A percentile compares a stretch with the other conserved stretches of the same genome.
These are phyloP conservation scores for Kalanchoe fedtschenkoi DNA, from an alignment of 164 flowering plant genomes.

Conservation along the genomic window DNA sequence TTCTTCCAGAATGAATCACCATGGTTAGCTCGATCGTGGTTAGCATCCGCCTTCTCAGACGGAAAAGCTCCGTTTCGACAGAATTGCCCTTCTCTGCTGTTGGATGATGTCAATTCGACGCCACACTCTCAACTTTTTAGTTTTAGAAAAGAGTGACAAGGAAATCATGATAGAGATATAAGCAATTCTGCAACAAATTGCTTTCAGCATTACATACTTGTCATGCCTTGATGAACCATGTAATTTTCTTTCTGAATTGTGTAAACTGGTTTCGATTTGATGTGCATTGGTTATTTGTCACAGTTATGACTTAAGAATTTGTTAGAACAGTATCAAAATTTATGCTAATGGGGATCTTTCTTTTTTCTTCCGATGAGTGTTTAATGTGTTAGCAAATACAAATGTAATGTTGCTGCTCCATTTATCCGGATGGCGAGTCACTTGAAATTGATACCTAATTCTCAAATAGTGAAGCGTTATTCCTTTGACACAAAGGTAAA, in stretches of 20 bases:
- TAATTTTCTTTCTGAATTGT: constrained; percentile 19
- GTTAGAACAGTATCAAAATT: no score
- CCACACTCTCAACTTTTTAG: constrained; percentile 33
- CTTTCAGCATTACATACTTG: constrained; percentile 86
- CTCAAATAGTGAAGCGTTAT: constrained; percentile 94
- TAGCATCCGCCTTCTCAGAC: constrained; percentile 34
- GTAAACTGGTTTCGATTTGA: neutral
- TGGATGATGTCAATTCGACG: constrained; percentile 29
- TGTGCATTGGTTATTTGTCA: neutral
- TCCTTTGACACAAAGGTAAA: constrained; percentile 94
- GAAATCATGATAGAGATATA: constrained; percentile 98
- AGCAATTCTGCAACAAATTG: constrained; percentile 92
- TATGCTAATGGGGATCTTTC: neutral
- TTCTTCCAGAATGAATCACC: constrained; percentile 32
- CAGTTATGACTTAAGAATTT: neutral
- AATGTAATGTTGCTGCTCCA: constrained; percentile 83
- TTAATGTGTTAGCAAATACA: constrained; percentile 92
- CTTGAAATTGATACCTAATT: constrained; percentile 78
- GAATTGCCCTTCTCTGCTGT: constrained; percentile 29
- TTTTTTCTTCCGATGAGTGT: constrained; percentile 52
- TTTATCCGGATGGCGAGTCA: constrained; percentile 96
- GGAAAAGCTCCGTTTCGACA: constrained; percentile 29
- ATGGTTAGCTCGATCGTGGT: constrained; percentile 46
- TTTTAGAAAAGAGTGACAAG: constrained; percentile 97
- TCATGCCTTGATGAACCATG: constrained; percentile 94